Percentiles rank a stretch among this genome's conserved stretches.
Conservation (phyloP, 2,329 filamentous ascomycete species). For the Eutypa lata region DNA sequence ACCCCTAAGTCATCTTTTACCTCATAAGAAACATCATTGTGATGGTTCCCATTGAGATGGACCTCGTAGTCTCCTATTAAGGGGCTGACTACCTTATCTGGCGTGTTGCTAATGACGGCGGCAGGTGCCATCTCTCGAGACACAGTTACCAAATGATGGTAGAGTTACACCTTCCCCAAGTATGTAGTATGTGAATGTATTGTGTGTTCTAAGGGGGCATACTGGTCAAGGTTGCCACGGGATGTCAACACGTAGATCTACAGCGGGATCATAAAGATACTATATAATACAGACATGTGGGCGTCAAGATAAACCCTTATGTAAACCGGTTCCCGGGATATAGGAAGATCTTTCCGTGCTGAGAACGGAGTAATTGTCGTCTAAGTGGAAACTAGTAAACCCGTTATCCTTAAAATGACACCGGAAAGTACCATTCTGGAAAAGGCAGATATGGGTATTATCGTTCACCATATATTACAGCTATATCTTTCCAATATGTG, state of each 20-base stretch:
- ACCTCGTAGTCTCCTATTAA: slow-evolving; percentile 21
- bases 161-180: slow-evolving; percentile 11
- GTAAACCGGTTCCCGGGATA: slow-evolving; percentile 22
- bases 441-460: background rate
- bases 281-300: slow-evolving; percentile 3
- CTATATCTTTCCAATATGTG: background rate
- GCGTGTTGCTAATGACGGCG: slow-evolving; percentile 22
- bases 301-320: slow-evolving; percentile 9
- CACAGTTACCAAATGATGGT: slow-evolving; percentile 17
- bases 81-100: slow-evolving; percentile 18
- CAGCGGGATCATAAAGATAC: slow-evolving; percentile 4
- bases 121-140: slow-evolving; percentile 27
- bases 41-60: slow-evolving; percentile 19
- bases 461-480: background rate
- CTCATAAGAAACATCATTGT: background rate
- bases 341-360: slow-evolving; percentile 29
- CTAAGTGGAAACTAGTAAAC: slow-evolving; percentile 17
- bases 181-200: slow-evolving; percentile 6
- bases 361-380: slow-evolving; percentile 23
- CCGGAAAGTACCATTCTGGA: slow-evolving; percentile 17
- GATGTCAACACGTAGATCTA: background rate
- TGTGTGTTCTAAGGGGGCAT: slow-evolving; percentile 13
- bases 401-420: slow-evolving; percentile 16
- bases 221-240: slow-evolving; percentile 21
- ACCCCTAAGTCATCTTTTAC: background rate